Conservation (phyloP, 345 rosid genomes). For the Rubroshorea leprosula region DNA sequence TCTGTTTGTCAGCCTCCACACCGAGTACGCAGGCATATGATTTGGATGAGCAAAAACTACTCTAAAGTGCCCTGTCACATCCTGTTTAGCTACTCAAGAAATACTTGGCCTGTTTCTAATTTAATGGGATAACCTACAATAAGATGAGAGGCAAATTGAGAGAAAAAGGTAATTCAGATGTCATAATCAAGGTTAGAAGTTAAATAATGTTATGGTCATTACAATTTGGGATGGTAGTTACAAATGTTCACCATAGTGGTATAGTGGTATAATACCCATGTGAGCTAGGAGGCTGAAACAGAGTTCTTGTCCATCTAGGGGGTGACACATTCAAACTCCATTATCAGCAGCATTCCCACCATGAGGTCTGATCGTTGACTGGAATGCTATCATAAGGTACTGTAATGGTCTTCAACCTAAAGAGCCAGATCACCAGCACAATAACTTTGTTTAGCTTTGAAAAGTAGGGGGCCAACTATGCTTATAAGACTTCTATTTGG, state of each 20-base stretch:
- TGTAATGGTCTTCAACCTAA: conserved; percentile 1
- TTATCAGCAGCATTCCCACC: neutral
- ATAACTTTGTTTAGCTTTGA: too few species aligned
- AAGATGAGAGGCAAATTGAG: neutral
- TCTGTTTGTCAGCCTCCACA: neutral
- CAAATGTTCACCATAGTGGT: neutral
- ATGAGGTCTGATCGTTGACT: conserved; percentile 1
- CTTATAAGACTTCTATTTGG: neutral
- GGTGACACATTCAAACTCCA: neutral
- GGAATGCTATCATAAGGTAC: neutral
- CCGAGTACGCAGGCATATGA: neutral
- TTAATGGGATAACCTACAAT: neutral
- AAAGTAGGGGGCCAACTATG: too few species aligned
- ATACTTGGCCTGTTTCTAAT: neutral
- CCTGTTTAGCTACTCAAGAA: too few species aligned
- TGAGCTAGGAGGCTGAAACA: neutral
- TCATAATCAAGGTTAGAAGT: neutral
- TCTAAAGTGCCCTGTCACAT: neutral
- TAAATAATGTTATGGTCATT: neutral
- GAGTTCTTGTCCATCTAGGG: neutral
- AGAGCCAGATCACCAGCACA: neutral
- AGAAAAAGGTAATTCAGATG: neutral
- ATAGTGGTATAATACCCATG: neutral
- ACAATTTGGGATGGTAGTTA: neutral
- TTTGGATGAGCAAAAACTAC: neutral